phyloP scores from a whole-genome alignment of 306 rosid species.

The Pyrus communis region DNA sequence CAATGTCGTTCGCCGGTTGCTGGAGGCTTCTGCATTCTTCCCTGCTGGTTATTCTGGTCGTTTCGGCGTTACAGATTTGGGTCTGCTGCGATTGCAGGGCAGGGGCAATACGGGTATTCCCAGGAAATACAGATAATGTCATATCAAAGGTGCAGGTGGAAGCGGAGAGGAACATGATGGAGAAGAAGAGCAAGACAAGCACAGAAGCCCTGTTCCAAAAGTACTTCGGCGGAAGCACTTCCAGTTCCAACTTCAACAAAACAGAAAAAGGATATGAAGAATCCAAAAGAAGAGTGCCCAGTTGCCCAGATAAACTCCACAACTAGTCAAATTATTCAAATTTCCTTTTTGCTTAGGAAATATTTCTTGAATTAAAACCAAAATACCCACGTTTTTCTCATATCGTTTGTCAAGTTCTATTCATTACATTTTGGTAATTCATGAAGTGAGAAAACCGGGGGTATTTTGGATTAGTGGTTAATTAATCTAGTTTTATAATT shows the following conservation, averaged over 20 bases:
- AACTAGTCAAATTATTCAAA: slow-evolving; percentile 33
- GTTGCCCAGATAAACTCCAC: slow-evolving; percentile 99
- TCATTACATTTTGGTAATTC: neutral
- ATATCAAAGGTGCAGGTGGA: neutral
- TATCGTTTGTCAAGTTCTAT: slow-evolving; percentile 6
- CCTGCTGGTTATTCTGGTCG: slow-evolving; percentile 22
- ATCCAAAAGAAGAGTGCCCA: slow-evolving; percentile 74
- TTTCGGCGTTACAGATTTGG: slow-evolving; percentile 39
- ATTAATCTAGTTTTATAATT: neutral
- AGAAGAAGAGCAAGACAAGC: slow-evolving; percentile 10
- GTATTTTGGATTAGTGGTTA: slow-evolving; percentile 50
- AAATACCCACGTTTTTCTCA: slow-evolving; percentile 84
- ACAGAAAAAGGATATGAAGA: slow-evolving; percentile 40
- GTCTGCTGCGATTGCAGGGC: slow-evolving; percentile 44
- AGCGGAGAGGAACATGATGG: neutral
- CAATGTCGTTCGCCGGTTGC: slow-evolving; percentile 49
- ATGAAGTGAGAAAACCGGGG: slow-evolving; percentile 65
- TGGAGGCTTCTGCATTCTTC: slow-evolving; percentile 30
- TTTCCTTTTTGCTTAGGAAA: neutral
- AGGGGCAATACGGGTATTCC: slow-evolving; percentile 41
- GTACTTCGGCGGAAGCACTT: slow-evolving; percentile 37
- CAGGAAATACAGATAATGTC: slow-evolving; percentile 1
- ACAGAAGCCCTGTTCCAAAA: slow-evolving; percentile 44
- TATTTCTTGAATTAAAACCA: slow-evolving; percentile 39
- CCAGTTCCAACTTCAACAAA: slow-evolving; percentile 20